Conservation (phyloP, 352 stramenopile species). For the Globisporangium radiosum region DNA sequence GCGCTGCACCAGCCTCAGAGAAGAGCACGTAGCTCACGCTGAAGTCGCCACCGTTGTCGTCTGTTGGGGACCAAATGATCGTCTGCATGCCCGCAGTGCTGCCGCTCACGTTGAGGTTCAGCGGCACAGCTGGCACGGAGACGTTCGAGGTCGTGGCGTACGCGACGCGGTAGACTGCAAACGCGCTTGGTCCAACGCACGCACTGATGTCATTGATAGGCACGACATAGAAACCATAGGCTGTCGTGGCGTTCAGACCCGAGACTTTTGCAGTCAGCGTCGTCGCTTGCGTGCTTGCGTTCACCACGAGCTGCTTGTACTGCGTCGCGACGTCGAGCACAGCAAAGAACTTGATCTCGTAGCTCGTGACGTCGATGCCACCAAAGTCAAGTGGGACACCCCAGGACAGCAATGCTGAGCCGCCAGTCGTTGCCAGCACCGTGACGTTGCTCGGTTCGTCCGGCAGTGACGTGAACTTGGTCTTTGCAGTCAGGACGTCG, state of each 20-base stretch:
- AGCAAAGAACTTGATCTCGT: constrained; percentile 38
- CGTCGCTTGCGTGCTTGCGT: constrained; percentile 15
- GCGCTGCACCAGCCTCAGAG: constrained; percentile 14
- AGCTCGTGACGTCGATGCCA: constrained; percentile 38
- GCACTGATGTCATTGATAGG: constrained; percentile 49
- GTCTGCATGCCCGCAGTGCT: constrained; percentile 39
- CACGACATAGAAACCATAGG: constrained; percentile 48
- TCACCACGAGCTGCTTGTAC: constrained; percentile 24
- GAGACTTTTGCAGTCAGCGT: constrained; percentile 29
- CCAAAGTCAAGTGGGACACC: constrained; percentile 41
- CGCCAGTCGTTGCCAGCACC: constrained; percentile 24
- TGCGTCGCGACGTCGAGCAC: constrained; percentile 23
- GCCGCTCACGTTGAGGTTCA: constrained; percentile 17
- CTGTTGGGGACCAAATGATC: constrained; percentile 29
- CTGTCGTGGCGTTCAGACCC: constrained; percentile 34
- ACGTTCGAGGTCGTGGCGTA: constrained; percentile 28
- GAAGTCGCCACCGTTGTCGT: constrained; percentile 31
- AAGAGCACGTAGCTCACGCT: constrained; percentile 31
- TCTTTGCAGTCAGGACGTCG: constrained; percentile 21
- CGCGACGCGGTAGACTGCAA: constrained; percentile 22
- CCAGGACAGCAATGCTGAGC: constrained; percentile 37
- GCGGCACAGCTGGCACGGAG: constrained; percentile 28
- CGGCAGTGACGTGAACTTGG: constrained; percentile 36
- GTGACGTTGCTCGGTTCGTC: constrained; percentile 25
- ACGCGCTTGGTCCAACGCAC: constrained; percentile 21